phyloP scores from a whole-genome alignment of 2,329 filamentous ascomycete species.

The Aureobasidium zeae region DNA sequence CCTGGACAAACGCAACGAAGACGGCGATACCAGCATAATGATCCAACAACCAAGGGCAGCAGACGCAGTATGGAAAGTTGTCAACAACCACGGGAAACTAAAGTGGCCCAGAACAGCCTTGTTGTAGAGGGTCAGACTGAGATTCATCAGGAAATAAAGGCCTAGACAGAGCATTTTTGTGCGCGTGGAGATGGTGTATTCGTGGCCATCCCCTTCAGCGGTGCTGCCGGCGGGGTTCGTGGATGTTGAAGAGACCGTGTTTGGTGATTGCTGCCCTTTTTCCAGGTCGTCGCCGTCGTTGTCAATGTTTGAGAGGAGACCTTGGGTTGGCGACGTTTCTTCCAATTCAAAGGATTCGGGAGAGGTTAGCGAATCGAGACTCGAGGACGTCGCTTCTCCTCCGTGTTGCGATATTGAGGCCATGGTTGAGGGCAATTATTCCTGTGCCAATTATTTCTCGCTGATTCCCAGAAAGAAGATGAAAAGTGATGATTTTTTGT shows the following conservation, averaged over 20 bases:
- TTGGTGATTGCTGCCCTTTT: background rate
- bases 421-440: too few species aligned
- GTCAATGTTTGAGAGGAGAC: conserved; percentile 9
- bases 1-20: conserved; percentile 43
- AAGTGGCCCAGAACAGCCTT: conserved; percentile 44
- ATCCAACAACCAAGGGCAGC: conserved; percentile 48
- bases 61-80: conserved; percentile 49
- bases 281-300: too few species aligned
- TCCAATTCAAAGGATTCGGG: conserved; percentile 11
- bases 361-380: too few species aligned
- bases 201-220: conserved; percentile 2
- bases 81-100: conserved; percentile 53
- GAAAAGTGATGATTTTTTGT: too few species aligned
- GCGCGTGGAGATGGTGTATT: conserved; percentile 14
- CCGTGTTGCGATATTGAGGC: too few species aligned
- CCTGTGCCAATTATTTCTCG: too few species aligned
- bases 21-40: conserved; percentile 35
- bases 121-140: conserved; percentile 49
- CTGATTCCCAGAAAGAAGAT: too few species aligned
- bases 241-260: background rate
- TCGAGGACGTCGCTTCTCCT: too few species aligned
- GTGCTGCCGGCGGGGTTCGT: background rate
- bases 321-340: background rate
- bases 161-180: conserved; percentile 13
- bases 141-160: conserved; percentile 43